Evolutionary conservation across 1,284 basidiomycete species (phyloP).

Genomic region (Tilletia walkeri): DNA sequence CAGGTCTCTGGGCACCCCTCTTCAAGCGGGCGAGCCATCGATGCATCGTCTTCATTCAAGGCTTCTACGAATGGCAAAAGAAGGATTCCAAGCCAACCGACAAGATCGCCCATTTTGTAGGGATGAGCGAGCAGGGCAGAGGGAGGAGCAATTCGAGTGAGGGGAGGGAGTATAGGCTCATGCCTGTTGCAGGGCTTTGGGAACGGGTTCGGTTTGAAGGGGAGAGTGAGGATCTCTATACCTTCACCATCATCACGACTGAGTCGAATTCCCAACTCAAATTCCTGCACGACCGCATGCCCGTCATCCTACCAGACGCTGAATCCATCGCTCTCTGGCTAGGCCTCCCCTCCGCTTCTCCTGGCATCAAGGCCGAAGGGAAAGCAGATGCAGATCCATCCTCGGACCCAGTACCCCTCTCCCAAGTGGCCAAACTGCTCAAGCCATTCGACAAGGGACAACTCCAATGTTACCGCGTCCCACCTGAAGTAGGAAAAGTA

Average conservation of each 20-base stretch:
- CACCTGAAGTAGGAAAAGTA: constrained; percentile 85
- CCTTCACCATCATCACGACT: constrained; percentile 87
- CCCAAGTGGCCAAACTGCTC: constrained; percentile 65
- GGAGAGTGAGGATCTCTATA: constrained; percentile 66
- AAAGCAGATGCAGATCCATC: constrained; percentile 39
- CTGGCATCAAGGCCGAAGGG: neutral
- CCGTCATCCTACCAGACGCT: constrained; percentile 72
- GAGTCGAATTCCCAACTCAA: constrained; percentile 55
- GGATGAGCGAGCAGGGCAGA: constrained; percentile 65
- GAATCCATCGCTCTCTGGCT: constrained; percentile 74
- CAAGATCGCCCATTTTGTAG: constrained; percentile 67
- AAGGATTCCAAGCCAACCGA: constrained; percentile 23
- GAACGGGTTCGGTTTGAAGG: constrained; percentile 68
- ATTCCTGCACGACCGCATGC: constrained; percentile 78
- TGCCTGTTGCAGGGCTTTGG: constrained; percentile 86
- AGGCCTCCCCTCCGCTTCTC: constrained; percentile 62
- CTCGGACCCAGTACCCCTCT: neutral
- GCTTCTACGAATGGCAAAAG: constrained; percentile 51
- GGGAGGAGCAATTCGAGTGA: constrained; percentile 66
- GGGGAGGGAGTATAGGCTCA: constrained; percentile 65
- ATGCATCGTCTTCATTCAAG: constrained; percentile 52
- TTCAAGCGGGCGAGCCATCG: constrained; percentile 29
- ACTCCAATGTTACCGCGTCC: constrained; percentile 83
- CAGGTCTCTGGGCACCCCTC: constrained; percentile 32
- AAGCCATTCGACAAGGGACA: constrained; percentile 62